A percentile compares a stretch with the other conserved stretches of the same genome.
phyloP scores from a whole-genome alignment of 805 yeast genomes.

The Lipomyces anomalus region DNA sequence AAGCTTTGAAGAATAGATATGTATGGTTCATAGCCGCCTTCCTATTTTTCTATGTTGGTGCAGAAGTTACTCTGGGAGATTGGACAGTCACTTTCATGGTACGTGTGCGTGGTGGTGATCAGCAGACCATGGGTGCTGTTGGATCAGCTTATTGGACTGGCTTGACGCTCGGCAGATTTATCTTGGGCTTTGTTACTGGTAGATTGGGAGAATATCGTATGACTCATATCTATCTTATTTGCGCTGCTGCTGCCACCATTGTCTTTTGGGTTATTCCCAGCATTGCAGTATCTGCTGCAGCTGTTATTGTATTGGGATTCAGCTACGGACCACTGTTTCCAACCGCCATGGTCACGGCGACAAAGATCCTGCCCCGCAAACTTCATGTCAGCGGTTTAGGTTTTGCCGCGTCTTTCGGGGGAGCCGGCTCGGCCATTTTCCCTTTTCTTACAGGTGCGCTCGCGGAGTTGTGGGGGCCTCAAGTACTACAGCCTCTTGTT shows the following conservation, averaged over 20 bases:
- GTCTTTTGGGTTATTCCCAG: constrained; percentile 47
- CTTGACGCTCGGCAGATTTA: constrained; percentile 55
- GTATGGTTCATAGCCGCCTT: constrained; percentile 49
- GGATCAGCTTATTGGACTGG: constrained; percentile 73
- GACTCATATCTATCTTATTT: constrained; percentile 36
- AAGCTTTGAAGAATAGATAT: constrained; percentile 31
- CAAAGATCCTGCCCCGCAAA: constrained; percentile 55
- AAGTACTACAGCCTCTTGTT: constrained; percentile 20
- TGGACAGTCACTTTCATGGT: constrained; percentile 64
- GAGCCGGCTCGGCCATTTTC: constrained; percentile 72
- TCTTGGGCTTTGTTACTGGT: constrained; percentile 40
- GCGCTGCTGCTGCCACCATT: constrained; percentile 38
- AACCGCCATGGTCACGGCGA: constrained; percentile 59
- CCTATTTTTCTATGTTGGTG: constrained; percentile 60
- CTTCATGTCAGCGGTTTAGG: constrained; percentile 66
- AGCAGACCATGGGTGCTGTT: constrained; percentile 50
- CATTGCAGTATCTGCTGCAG: constrained; percentile 43
- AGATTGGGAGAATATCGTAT: constrained; percentile 29
- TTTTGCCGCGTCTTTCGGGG: constrained; percentile 70
- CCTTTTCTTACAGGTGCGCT: constrained; percentile 60
- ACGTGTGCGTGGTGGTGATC: constrained; percentile 47
- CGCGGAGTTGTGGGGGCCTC: constrained; percentile 28
- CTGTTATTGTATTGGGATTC: constrained; percentile 48
- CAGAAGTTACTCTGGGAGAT: constrained; percentile 63
- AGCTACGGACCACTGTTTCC: constrained; percentile 70